Evolutionary conservation across 345 rosid species (phyloP).

Genomic region (Arabidopsis suecica): DNA sequence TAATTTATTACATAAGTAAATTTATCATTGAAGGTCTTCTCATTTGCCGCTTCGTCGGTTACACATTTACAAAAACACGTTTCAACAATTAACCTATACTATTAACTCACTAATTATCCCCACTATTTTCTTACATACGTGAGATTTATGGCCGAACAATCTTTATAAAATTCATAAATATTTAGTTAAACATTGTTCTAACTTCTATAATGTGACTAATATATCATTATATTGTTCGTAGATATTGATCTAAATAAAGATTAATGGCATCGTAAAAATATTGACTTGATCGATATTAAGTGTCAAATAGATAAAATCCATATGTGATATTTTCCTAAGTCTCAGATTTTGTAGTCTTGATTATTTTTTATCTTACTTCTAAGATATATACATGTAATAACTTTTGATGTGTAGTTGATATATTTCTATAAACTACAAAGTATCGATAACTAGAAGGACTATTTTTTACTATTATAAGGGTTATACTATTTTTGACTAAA

Average conservation of each 20-base stretch:
- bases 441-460: background rate
- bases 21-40: slow-evolving; percentile 18
- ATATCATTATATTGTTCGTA: background rate
- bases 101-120: slow-evolving; percentile 15
- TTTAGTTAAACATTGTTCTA: background rate
- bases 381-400: background rate
- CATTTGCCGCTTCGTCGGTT: slow-evolving; percentile 36
- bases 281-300: slow-evolving; percentile 9
- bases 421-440: slow-evolving; percentile 4
- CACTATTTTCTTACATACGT: background rate
- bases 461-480: slow-evolving; percentile 1
- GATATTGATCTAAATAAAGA: slow-evolving; percentile 12
- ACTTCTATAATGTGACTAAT: background rate
- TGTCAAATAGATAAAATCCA: slow-evolving; percentile 13
- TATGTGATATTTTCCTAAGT: background rate
- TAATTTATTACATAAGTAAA: slow-evolving; percentile 24
- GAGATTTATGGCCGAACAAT: background rate
- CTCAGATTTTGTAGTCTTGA: slow-evolving; percentile 14
- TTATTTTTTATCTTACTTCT: slow-evolving; percentile 1
- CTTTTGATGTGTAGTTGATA: background rate
- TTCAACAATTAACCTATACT: background rate
- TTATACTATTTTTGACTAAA: slow-evolving; percentile 6
- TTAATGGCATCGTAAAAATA: background rate
- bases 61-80: background rate
- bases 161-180: background rate